Conservation (phyloP, 192 early-diverging fungal species). For the Coemansia sp. region DNA sequence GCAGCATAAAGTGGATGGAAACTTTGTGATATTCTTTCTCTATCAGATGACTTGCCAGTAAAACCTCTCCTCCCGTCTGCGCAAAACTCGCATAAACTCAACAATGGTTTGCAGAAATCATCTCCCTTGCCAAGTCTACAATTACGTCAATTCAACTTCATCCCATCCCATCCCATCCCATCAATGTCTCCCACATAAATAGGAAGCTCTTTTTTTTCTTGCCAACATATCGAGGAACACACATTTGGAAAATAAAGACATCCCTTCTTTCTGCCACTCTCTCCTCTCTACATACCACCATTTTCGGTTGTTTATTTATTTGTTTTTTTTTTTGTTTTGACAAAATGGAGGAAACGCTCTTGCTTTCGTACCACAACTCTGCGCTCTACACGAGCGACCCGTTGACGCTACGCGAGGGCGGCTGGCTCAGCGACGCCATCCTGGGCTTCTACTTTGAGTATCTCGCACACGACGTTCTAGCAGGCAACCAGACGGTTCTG, state of each 20-base stretch:
- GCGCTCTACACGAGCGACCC: conserved; percentile 36
- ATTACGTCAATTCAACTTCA: too few relatives aligned
- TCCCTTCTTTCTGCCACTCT: too few relatives aligned
- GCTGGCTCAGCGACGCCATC: conserved; percentile 44
- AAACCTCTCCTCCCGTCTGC: neutral
- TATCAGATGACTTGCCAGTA: neutral
- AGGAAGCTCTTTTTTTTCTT: too few relatives aligned
- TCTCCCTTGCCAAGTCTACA: too few relatives aligned
- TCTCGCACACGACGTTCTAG: conserved; percentile 34
- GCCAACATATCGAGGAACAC: too few relatives aligned
- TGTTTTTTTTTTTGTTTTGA: neutral
- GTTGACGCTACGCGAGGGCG: conserved; percentile 31
- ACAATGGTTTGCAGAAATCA: too few relatives aligned
- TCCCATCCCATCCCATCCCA: too few relatives aligned
- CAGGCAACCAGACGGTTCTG: conserved; percentile 20
- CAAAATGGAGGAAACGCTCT: conserved; percentile 3
- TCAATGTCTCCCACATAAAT: too few relatives aligned
- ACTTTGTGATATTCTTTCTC: conserved; percentile 22
- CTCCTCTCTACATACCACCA: too few relatives aligned
- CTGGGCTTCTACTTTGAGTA: conserved; percentile 54
- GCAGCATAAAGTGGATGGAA: conserved; percentile 91
- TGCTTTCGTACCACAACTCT: conserved; percentile 39
- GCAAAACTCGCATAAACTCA: too few relatives aligned
- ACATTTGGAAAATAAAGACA: too few relatives aligned
- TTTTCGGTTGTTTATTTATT: neutral